Percentiles rank a stretch among this genome's conserved stretches.
These are phyloP conservation scores for Chytriomyces confervae DNA, from an alignment of 192 early-diverging fungal species.

Conservation along the genomic window DNA sequence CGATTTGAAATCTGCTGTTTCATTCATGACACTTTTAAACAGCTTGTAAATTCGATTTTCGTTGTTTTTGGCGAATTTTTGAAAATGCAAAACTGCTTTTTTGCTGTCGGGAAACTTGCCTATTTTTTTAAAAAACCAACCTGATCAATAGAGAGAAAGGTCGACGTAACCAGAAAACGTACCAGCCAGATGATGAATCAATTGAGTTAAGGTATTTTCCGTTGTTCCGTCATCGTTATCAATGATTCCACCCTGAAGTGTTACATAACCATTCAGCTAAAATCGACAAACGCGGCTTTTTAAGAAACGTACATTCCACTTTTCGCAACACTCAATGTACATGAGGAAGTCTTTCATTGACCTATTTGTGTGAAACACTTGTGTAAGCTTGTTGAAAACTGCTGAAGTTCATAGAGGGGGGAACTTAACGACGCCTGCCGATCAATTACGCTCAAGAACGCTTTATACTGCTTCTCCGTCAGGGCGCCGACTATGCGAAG, in stretches of 20 bases:
- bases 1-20: constrained; percentile 68
- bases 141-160: neutral
- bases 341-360: constrained; percentile 62
- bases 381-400: neutral
- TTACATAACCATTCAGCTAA: neutral
- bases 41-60: constrained; percentile 71
- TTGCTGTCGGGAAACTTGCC: constrained; percentile 67
- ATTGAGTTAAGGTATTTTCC: constrained; percentile 54
- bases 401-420: neutral
- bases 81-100: constrained; percentile 65
- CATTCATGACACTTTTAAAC: constrained; percentile 75
- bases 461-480: constrained; percentile 71
- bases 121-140: too few relatives aligned
- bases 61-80: constrained; percentile 73
- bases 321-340: constrained; percentile 70
- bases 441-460: constrained; percentile 77
- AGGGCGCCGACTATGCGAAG: constrained; percentile 69
- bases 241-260: constrained; percentile 44
- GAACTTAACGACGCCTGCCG: constrained; percentile 58
- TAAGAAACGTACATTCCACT: constrained; percentile 56
- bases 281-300: constrained; percentile 6
- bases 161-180: constrained; percentile 28
- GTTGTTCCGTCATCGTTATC: constrained; percentile 50
- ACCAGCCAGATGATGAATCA: constrained; percentile 63
- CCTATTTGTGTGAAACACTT: constrained; percentile 26